A percentile compares a stretch with the other conserved stretches of the same genome.
phyloP scores from a whole-genome alignment of 2,329 filamentous ascomycete species.

The Pleomassaria siparia region DNA sequence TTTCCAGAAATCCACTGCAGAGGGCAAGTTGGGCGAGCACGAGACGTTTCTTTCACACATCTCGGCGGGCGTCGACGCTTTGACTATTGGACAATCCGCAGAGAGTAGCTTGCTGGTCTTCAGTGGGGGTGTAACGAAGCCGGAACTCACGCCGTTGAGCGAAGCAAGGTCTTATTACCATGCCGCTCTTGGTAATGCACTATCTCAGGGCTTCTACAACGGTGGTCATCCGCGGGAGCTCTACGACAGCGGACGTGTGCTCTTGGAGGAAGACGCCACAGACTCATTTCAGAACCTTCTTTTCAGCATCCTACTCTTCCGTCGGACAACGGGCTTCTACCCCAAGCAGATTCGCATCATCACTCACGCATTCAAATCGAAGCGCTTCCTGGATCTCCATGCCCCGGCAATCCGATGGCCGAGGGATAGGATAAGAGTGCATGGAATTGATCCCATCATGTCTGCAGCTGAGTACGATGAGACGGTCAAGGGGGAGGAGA shows the following conservation, averaged over 20 bases:
- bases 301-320: constrained; percentile 67
- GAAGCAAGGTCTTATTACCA: constrained; percentile 42
- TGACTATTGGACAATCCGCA: constrained; percentile 50
- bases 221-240: constrained; percentile 27
- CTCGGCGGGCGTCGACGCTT: constrained; percentile 60
- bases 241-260: constrained; percentile 48
- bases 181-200: constrained; percentile 29
- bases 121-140: constrained; percentile 62
- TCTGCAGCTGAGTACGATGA: constrained; percentile 36
- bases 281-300: constrained; percentile 87
- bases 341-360: constrained; percentile 47
- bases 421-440: constrained; percentile 40
- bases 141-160: constrained; percentile 28
- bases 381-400: constrained; percentile 45
- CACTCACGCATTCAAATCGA: constrained; percentile 52
- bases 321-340: constrained; percentile 41
- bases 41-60: constrained; percentile 78
- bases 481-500: constrained; percentile 40
- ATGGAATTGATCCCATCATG: constrained; percentile 51
- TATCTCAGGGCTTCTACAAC: constrained; percentile 23
- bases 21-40: constrained; percentile 64
- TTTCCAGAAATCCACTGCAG: constrained; percentile 61
- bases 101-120: constrained; percentile 62
- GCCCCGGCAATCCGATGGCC: constrained; percentile 50
- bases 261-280: constrained; percentile 70